Percentiles rank a stretch among this genome's conserved stretches.
phyloP scores from a whole-genome alignment of 768 basidiomycete genomes.

The Pulveroboletus sp. region DNA sequence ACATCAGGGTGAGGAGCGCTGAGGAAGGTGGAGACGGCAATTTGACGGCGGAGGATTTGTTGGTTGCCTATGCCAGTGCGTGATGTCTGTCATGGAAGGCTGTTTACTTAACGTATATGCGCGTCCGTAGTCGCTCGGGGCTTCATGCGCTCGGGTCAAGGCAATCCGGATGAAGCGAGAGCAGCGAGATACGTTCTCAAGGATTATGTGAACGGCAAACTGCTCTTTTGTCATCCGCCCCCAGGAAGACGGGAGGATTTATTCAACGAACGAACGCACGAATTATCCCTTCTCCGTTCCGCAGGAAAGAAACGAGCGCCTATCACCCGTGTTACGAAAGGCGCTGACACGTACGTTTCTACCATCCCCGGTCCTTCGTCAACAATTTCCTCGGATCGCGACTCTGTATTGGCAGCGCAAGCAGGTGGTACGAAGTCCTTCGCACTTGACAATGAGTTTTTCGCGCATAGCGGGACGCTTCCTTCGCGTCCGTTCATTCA shows the following conservation, averaged over 20 bases:
- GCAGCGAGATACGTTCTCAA: constrained; percentile 91
- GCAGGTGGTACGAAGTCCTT: constrained; percentile 49
- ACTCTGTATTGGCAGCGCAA: constrained; percentile 25
- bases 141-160: constrained; percentile 89
- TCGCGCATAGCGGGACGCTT: constrained; percentile 50
- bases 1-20: constrained; percentile 53
- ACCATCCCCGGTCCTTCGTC: background rate
- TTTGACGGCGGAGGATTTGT: constrained; percentile 71
- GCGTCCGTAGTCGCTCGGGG: constrained; percentile 78
- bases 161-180: constrained; percentile 95
- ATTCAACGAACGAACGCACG: constrained; percentile 74
- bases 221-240: constrained; percentile 89
- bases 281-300: constrained; percentile 53
- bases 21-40: constrained; percentile 86
- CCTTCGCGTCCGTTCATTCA: constrained; percentile 63
- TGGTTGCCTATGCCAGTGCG: constrained; percentile 91
- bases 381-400: constrained; percentile 10
- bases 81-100: constrained; percentile 15
- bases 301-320: constrained; percentile 88
- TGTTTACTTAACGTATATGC: constrained; percentile 11
- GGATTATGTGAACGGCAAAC: constrained; percentile 93
- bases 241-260: constrained; percentile 58
- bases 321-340: constrained; percentile 76
- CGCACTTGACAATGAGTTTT: constrained; percentile 81
- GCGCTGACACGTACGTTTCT: constrained; percentile 77